Evolutionary conservation across 225 moss, liverwort and hornwort genomes (phyloP), one percentile per base, ranked within the genome.

Genomic region (Straminergon stramineum): DNA sequence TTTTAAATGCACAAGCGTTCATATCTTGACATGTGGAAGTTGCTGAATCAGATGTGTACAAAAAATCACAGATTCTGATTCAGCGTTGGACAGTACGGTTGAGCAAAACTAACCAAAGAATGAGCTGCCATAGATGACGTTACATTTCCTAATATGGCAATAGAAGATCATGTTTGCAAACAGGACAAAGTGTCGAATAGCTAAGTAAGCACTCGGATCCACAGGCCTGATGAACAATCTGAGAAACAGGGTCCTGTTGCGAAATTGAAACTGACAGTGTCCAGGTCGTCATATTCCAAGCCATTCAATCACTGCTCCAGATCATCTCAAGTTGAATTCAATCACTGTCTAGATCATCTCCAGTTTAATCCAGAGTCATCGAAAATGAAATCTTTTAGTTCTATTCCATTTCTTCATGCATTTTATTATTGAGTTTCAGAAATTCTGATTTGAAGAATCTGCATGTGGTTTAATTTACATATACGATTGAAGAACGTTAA

Each of bases 261-360:
- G 91, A 86, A 66, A 90, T 85, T 24, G 94, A 95, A 84, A 93
- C 70, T 43, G 93, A 91, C 56, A 93, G 62, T 65, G 94, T 90
- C 51, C 89, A 83, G 83, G 51, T 89, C 86, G n/a, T 88, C 91
- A 68, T 91, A 91, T 64, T 90, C 85, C 75, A 87, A 88, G 17
- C 79, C 91, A 21, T 87, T 88, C 68, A 92, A 87, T 62, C 87
- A 89, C 82, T 94, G 90, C 77, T 93, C 93, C 55, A 88, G 86
- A 68, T 91, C 91, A 88, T 90, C 84, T 68, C 94, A 86, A 39
- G 91, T 91, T 48, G 89, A 90, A 89, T 93, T 79, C 87, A 27
- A 87, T 85, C 7, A 69, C 85, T 87, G 43, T 92, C 66, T 45
- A 30, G 61, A 41, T 75, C 81, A 79, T 76, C 89, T 39, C 60